Evolutionary conservation across 257 asterid species (phyloP).

Genomic region (Linderniella brevidens): DNA sequence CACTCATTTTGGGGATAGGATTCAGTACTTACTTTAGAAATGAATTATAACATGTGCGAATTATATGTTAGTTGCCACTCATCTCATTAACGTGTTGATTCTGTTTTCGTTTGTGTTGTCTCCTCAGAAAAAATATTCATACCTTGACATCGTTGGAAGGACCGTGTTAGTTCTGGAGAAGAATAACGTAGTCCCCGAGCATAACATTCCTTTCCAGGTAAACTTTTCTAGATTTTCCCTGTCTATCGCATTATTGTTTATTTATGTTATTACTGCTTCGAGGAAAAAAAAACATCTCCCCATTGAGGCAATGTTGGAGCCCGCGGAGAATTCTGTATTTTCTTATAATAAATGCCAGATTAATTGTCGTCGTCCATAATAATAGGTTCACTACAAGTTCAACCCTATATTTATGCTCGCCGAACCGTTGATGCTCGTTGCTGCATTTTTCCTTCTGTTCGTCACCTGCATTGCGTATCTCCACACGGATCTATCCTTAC

Average conservation of each 20-base stretch:
- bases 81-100: slow-evolving; percentile 4
- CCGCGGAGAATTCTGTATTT: too few species aligned
- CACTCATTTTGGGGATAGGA: too few species aligned
- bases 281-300: too few species aligned
- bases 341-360: too few species aligned
- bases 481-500: slow-evolving; percentile 62
- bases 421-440: slow-evolving; percentile 77
- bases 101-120: slow-evolving; percentile 13
- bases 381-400: slow-evolving; percentile 79
- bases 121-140: slow-evolving; percentile 75
- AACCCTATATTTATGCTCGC: slow-evolving; percentile 82
- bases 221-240: slow-evolving; percentile 7
- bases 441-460: slow-evolving; percentile 70
- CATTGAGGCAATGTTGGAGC: too few species aligned
- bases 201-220: slow-evolving; percentile 91
- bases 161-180: slow-evolving; percentile 85
- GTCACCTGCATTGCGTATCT: slow-evolving; percentile 56
- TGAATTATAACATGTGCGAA: too few species aligned
- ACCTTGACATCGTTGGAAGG: slow-evolving; percentile 93
- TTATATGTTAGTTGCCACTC: too few species aligned
- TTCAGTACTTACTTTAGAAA: too few species aligned
- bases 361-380: too few species aligned
- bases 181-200: slow-evolving; percentile 88
- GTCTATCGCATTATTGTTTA: neutral
- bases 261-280: neutral